phyloP scores from a whole-genome alignment of 2,329 filamentous ascomycete genomes.

The Verticillium klebahnii region DNA sequence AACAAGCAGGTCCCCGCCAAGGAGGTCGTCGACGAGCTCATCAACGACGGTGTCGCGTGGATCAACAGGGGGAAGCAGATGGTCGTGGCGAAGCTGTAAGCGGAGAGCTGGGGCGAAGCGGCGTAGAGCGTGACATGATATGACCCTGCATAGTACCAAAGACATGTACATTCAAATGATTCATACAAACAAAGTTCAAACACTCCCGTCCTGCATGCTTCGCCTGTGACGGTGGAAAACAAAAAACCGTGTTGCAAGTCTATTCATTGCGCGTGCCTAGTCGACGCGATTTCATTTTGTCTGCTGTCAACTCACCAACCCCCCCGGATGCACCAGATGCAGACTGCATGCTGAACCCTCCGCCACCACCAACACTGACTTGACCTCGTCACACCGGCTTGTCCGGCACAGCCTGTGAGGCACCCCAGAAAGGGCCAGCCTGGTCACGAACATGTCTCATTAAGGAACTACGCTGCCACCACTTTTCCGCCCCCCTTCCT shows the following conservation, averaged over 20 bases:
- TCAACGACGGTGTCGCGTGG: conserved; percentile 70
- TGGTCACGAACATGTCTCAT: not conserved
- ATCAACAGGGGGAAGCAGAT: conserved; percentile 65
- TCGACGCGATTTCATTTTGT: not conserved
- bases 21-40: conserved; percentile 90
- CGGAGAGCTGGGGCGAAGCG: not conserved
- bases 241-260: not conserved
- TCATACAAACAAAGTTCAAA: not conserved
- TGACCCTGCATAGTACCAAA: not conserved
- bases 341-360: not conserved
- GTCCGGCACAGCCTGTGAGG: not conserved
- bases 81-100: conserved; percentile 63
- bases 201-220: too few species aligned
- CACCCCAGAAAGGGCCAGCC: not conserved
- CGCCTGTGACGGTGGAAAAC: too few species aligned
- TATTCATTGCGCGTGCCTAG: not conserved
- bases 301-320: not conserved
- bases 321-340: not conserved
- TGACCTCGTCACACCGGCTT: not conserved
- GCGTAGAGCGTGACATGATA: not conserved
- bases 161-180: not conserved
- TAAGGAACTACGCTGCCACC: not conserved
- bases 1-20: conserved; percentile 91
- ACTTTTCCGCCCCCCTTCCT: not conserved
- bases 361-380: not conserved